These are phyloP conservation scores for Rhizoclosmatium sp. DNA, from an alignment of 192 early-diverging fungal species.

Conservation along the genomic window DNA sequence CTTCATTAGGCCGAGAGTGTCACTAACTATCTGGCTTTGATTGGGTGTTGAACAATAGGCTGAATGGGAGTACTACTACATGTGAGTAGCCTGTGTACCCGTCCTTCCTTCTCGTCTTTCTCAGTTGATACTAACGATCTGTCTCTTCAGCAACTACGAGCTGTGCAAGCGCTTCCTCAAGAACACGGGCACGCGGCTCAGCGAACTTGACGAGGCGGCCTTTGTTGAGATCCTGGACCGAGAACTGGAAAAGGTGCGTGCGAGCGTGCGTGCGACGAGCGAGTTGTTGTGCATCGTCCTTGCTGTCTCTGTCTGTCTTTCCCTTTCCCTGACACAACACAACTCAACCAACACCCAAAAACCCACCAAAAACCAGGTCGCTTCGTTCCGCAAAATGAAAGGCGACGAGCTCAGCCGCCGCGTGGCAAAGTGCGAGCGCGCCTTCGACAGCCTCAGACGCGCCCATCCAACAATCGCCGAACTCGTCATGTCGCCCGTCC, in stretches of 20 bases:
- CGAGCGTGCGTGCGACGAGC: slow-evolving; percentile 5
- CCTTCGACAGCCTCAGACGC: slow-evolving; percentile 41
- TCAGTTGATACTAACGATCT: neutral
- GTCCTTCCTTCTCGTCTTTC: neutral
- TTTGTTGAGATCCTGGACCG: slow-evolving; percentile 88
- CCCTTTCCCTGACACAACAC: neutral
- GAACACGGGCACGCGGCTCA: slow-evolving; percentile 68
- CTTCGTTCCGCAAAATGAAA: slow-evolving; percentile 61
- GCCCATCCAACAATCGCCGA: slow-evolving; percentile 36
- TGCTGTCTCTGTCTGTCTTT: neutral
- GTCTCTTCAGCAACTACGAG: slow-evolving; percentile 66
- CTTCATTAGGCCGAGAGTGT: neutral
- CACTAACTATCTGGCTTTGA: neutral
- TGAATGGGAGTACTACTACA: slow-evolving; percentile 40
- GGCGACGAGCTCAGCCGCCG: slow-evolving; percentile 59
- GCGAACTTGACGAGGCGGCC: slow-evolving; percentile 81
- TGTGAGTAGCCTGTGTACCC: slow-evolving; percentile 12
- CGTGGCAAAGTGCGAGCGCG: slow-evolving; percentile 54
- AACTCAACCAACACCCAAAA: neutral
- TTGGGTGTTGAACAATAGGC: neutral
- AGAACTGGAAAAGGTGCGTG: slow-evolving; percentile 83
- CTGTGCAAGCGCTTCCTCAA: slow-evolving; percentile 89
- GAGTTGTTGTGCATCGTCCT: neutral
- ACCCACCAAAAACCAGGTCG: slow-evolving; percentile 42
- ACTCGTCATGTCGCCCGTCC: slow-evolving; percentile 16